phyloP scores from a whole-genome alignment of 2,329 filamentous ascomycete genomes.

The Arthrinium phaeospermum region DNA sequence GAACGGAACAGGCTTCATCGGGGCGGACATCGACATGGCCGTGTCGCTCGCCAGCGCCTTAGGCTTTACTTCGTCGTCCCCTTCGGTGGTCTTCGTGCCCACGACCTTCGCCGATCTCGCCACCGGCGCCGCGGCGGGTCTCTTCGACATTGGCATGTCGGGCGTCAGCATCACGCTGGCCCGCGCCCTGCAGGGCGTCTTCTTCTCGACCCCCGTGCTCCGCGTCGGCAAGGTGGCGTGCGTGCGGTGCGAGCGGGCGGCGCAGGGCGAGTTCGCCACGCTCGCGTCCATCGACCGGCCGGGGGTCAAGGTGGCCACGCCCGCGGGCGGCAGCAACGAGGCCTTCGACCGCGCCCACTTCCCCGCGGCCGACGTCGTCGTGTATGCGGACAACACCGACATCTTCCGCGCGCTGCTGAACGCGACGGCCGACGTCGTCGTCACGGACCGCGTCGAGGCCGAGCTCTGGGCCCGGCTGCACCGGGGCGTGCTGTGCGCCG shows the following conservation, averaged over 20 bases:
- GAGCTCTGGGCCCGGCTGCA: conserved; percentile 7
- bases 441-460: conserved; percentile 15
- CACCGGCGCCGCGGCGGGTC: not conserved
- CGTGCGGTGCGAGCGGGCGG: not conserved
- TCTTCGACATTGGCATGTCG: conserved; percentile 13
- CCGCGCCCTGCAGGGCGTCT: conserved; percentile 1
- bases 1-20: not conserved
- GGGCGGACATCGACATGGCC: conserved; percentile 8
- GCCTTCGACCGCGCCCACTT: conserved; percentile 8
- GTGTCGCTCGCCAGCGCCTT: not conserved
- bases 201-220: not conserved
- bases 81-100: not conserved
- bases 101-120: conserved; percentile 15
- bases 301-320: conserved; percentile 17
- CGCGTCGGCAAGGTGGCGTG: conserved; percentile 17
- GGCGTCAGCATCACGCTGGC: conserved; percentile 9
- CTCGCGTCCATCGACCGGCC: not conserved
- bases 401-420: conserved; percentile 16
- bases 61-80: not conserved
- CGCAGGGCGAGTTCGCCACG: not conserved
- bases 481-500: not conserved
- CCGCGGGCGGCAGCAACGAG: conserved; percentile 11
- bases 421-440: not conserved
- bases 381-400: conserved; percentile 12
- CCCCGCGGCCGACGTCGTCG: not conserved